These are phyloP conservation scores for Pluteus cervinus DNA, from an alignment of 768 basidiomycete genomes.

Conservation along the genomic window DNA sequence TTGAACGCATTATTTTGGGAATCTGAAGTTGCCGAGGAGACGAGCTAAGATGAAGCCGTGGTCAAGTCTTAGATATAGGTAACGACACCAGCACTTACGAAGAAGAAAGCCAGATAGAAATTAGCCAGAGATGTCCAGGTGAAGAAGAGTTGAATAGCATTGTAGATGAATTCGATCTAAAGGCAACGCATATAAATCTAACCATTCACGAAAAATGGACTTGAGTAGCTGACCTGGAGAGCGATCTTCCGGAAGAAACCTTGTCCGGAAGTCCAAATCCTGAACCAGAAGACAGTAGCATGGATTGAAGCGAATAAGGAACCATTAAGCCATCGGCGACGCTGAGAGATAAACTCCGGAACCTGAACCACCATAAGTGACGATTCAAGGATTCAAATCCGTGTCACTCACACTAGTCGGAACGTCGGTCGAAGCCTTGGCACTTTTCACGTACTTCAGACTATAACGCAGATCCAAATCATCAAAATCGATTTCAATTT, in stretches of 20 bases:
- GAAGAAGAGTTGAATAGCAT: conserved; percentile 82
- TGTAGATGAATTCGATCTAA: conserved; percentile 87
- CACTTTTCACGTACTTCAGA: conserved; percentile 86
- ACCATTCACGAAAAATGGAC: conserved; percentile 1
- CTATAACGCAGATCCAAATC: conserved; percentile 30
- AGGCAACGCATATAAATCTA: neutral
- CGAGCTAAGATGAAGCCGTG: conserved; percentile 42
- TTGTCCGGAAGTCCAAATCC: conserved; percentile 91
- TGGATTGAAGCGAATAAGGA: conserved; percentile 92
- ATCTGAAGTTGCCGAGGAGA: conserved; percentile 68
- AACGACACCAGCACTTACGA: conserved; percentile 54
- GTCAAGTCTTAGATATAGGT: neutral
- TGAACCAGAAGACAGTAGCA: conserved; percentile 82
- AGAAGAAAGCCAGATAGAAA: conserved; percentile 93
- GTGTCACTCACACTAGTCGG: conserved; percentile 57
- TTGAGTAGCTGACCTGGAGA: conserved; percentile 43
- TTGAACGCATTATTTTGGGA: conserved; percentile 66
- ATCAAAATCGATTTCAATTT: conserved; percentile 6
- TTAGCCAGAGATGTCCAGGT: conserved; percentile 93
- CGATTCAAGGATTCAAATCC: neutral
- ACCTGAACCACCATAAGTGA: conserved; percentile 33
- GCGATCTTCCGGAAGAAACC: conserved; percentile 77
- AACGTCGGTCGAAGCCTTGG: conserved; percentile 95
- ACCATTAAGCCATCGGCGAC: conserved; percentile 84
- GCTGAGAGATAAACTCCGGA: conserved; percentile 92